Base-by-base conservation (phyloP, 345 rosid species). In the Psidium guajava region DNA sequence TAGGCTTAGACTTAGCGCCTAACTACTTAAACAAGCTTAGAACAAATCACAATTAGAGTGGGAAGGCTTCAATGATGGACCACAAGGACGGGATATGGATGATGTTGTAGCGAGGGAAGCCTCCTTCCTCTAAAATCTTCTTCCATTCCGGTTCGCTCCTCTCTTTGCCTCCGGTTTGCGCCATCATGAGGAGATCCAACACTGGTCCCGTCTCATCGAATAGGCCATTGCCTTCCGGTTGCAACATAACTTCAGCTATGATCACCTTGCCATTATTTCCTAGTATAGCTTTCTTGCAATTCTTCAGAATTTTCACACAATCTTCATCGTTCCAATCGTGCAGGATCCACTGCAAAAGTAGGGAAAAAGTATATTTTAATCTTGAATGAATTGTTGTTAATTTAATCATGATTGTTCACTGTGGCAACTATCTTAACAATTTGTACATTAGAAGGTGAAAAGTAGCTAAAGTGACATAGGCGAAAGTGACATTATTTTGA, bases 61-160 rank as follows among this genome's bases (percentile, higher is more conserved):
- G 47, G 47, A 44, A 44, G 47, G 47, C 47, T 44, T 44, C 47
- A 44, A 44, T 44, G 8, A 44, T 44, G 47, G 47, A 44, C 47
- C 6, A 44, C 47, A 44, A 44, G 8, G 47, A 56, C 22, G 85
- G 59, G 54, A 85, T 85, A 12, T 61, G 85, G 86, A 87, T 88
- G 73, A 91, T 85, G 27, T 80, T 75, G 87, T 69, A 88, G 9
- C 85, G 88, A 61, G 77, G 91, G 61, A 87, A 88, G 22, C 92
- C 90, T 42, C 87, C 91, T 58, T 86, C 86, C 85, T 42, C 82
- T 21, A 88, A 56, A 54, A 89, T 4, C 55, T 88, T 87, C 55
- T 86, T 88, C 91, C 91, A 89, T 83, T 91, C 85, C 4, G 18
- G 27, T 52, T 88, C 84, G 0, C 88, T 89, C 83, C 88, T 89